A percentile compares a stretch with the other conserved stretches of the same genome.
Conservation (phyloP, 2,329 filamentous ascomycete species). For the Sphaerulina populicola region DNA sequence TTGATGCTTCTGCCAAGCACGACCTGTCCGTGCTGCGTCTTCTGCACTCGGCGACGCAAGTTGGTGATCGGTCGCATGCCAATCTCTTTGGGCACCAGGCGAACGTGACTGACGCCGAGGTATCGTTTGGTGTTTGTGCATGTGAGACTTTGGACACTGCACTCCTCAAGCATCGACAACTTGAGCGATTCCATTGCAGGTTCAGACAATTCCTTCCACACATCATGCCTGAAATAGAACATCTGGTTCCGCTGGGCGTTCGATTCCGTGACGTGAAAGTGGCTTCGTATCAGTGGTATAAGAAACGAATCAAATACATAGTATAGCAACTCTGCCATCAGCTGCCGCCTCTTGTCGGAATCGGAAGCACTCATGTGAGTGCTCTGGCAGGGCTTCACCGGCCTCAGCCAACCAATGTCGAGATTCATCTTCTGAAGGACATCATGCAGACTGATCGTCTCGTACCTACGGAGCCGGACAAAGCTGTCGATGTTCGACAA, state of each 20-base stretch:
- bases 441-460: constrained; percentile 71
- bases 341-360: constrained; percentile 62
- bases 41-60: constrained; percentile 56
- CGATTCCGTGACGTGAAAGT: constrained; percentile 94
- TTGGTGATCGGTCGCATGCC: constrained; percentile 83
- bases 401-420: constrained; percentile 56
- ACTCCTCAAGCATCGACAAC: constrained; percentile 66
- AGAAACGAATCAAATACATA: constrained; percentile 87
- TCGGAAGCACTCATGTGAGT: constrained; percentile 63
- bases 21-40: constrained; percentile 46
- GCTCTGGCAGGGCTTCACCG: constrained; percentile 39
- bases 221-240: constrained; percentile 91
- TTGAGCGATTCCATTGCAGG: constrained; percentile 63
- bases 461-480: constrained; percentile 67
- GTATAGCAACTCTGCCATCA: constrained; percentile 80
- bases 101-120: constrained; percentile 69
- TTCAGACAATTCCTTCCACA: constrained; percentile 71
- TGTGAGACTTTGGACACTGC: constrained; percentile 51
- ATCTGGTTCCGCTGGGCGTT: constrained; percentile 68
- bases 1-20: constrained; percentile 60
- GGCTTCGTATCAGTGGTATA: constrained; percentile 74
- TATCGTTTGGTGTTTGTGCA: constrained; percentile 52
- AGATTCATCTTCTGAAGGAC: constrained; percentile 62
- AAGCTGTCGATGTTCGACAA: constrained; percentile 68
- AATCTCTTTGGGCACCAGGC: constrained; percentile 70